Base-by-base conservation (phyloP, 1,284 basidiomycete genomes). In the Heterobasidion annosum region DNA sequence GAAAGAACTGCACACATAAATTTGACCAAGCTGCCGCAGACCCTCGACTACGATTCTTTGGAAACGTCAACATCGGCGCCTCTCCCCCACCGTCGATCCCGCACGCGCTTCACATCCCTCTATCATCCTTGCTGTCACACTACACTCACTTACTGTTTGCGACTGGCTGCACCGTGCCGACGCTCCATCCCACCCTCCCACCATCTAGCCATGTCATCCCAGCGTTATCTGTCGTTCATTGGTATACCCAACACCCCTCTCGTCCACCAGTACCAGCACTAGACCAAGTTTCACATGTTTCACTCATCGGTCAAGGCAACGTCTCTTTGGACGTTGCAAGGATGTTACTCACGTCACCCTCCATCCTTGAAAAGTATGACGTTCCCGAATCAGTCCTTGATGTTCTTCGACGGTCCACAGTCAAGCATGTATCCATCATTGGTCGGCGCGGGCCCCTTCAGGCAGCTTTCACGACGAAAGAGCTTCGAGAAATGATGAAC, bases 191-290 rank as follows among this genome's bases (percentile, higher is more conserved):
- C 33, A 75, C 70, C 35, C 72, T 83, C 5, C 77, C 70, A 10
- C 79, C 70, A 2, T 82, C 74, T 16, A 57, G 60, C 54, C 74
- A 81, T 58, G 90, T 90, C 58, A 69, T 87, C 1, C 83, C 93
- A 1, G 94, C 95, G 0, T 76, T 98, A 3, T 84, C 84, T 1
- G 74, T 99, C 52, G 96, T 99, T 2, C 90, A 95, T 63, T 99
- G 96, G 96, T 99, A 99, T 73, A 99, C 97, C 40, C 86, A 83
- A 45, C 94, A 99, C 68, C 95, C 95, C 1, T 78, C 82, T 12
- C 66, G 70, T 8, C 73, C 81, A 0, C 66, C 76, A 0, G 69
- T 82, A 0, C 85, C 85, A 1, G 72, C 82, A 5, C 76, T 98
- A 0, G 74, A 82, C 35, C 73, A 74, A 34, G 69, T 82, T 0